Percentiles rank a stretch among this genome's conserved stretches.
These are phyloP conservation scores for Mycena galopus DNA, from an alignment of 768 basidiomycete species.

Conservation along the genomic window DNA sequence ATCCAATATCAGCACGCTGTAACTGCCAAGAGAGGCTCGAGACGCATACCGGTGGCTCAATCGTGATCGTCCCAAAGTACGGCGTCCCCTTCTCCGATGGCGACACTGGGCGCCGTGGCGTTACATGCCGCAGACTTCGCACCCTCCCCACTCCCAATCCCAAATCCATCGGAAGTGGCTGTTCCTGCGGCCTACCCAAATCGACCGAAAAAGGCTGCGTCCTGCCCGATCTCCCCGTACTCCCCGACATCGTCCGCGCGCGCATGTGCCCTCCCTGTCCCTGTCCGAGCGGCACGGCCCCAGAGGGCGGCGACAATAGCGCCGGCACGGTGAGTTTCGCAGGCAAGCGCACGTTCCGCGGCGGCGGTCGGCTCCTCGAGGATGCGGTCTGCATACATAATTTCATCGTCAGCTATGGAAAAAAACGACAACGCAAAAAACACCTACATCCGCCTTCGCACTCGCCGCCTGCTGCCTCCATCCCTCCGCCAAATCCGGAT, in stretches of 20 bases:
- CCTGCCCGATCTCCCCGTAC: constrained; percentile 23
- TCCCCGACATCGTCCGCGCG: constrained; percentile 28
- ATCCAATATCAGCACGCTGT: not conserved
- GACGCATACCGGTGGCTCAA: constrained; percentile 30
- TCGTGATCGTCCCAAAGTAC: constrained; percentile 14
- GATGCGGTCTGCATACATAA: not conserved
- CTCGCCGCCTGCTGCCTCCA: constrained; percentile 44
- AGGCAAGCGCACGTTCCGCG: constrained; percentile 34
- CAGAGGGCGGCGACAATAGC: constrained; percentile 28
- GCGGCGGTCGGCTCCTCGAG: constrained; percentile 26
- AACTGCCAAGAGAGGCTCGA: not conserved
- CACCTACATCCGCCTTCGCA: constrained; percentile 8
- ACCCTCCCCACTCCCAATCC: no score
- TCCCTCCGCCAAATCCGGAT: constrained; percentile 46
- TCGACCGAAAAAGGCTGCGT: constrained; percentile 24
- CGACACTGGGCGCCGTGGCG: constrained; percentile 20
- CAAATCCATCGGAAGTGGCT: constrained; percentile 24
- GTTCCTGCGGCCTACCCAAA: no score
- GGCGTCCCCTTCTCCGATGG: constrained; percentile 34
- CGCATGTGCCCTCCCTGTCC: constrained; percentile 20
- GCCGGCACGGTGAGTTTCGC: constrained; percentile 29
- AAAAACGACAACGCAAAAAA: not conserved
- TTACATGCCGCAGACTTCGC: constrained; percentile 32
- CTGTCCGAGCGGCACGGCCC: not conserved
- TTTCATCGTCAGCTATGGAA: constrained; percentile 6